phyloP scores from a whole-genome alignment of 805 yeast genomes.

The Dipodascus albidus region DNA sequence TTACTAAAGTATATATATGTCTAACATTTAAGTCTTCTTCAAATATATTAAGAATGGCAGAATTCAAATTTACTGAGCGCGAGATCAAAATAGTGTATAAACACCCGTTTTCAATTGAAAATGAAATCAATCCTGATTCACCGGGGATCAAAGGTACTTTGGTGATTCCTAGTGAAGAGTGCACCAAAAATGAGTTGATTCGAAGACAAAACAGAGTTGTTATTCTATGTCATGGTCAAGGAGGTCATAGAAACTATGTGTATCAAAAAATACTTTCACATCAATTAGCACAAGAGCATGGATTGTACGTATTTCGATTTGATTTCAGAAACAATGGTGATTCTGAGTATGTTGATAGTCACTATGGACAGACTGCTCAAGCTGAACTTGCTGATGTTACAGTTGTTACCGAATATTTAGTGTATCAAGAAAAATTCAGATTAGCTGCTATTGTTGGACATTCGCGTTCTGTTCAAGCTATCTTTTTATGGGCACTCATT shows the following conservation, averaged over 20 bases:
- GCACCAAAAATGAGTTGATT: not conserved
- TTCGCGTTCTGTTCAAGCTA: constrained; percentile 69
- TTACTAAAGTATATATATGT: no score
- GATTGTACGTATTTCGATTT: constrained; percentile 57
- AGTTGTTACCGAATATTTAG: constrained; percentile 28
- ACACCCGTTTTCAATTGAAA: not conserved
- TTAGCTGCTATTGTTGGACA: constrained; percentile 59
- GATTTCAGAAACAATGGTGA: constrained; percentile 84
- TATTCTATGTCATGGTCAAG: constrained; percentile 70
- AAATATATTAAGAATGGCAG: not conserved
- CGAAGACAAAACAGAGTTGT: constrained; percentile 29
- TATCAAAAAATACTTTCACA: constrained; percentile 58
- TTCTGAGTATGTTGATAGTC: constrained; percentile 40
- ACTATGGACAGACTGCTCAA: constrained; percentile 41
- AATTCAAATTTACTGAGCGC: not conserved
- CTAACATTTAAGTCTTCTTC: not conserved
- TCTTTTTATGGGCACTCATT: constrained; percentile 56
- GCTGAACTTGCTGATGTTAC: constrained; percentile 13
- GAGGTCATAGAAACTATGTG: constrained; percentile 73
- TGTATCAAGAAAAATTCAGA: constrained; percentile 24
- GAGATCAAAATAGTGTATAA: not conserved
- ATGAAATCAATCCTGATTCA: not conserved
- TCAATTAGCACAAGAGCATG: constrained; percentile 43
- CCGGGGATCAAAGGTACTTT: not conserved
- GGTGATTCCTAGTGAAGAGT: not conserved